Conservation (phyloP, 2,329 filamentous ascomycete species). For the Colletotrichum lentis region DNA sequence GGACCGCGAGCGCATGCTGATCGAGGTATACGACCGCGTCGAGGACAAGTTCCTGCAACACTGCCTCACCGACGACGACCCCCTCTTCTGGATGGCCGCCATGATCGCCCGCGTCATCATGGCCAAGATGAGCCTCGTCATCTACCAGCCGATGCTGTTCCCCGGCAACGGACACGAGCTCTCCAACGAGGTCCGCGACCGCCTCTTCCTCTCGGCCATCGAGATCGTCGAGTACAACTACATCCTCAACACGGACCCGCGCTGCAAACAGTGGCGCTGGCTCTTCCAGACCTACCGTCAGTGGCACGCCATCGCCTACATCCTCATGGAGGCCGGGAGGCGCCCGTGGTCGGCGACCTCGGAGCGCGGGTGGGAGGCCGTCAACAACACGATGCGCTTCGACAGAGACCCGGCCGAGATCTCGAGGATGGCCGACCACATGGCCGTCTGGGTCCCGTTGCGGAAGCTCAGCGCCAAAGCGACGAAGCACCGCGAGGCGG, state of each 20-base stretch:
- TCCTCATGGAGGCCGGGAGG: conserved; percentile 56
- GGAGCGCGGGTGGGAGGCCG: conserved; percentile 60
- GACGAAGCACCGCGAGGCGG: conserved; percentile 59
- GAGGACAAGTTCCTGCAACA: conserved; percentile 64
- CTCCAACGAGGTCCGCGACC: conserved; percentile 70
- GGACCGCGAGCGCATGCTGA: conserved; percentile 56
- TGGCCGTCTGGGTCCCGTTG: conserved; percentile 62
- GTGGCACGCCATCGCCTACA: conserved; percentile 61
- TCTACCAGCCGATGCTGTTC: conserved; percentile 77
- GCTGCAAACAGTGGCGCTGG: conserved; percentile 58
- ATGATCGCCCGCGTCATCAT: conserved; percentile 76
- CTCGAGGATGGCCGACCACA: conserved; percentile 55
- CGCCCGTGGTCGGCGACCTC: conserved; percentile 59
- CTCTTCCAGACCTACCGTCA: conserved; percentile 60
- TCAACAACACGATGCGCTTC: conserved; percentile 50
- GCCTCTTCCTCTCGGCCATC: conserved; percentile 74
- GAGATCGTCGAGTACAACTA: conserved; percentile 77
- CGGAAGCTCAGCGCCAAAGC: conserved; percentile 63
- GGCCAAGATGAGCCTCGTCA: conserved; percentile 79
- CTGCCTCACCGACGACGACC: conserved; percentile 53
- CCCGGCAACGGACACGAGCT: conserved; percentile 64
- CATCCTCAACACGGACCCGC: conserved; percentile 68
- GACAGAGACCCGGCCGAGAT: conserved; percentile 53
- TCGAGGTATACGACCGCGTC: conserved; percentile 61
- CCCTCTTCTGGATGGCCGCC: conserved; percentile 73